A percentile compares a stretch with the other conserved stretches of the same genome.
phyloP scores from a whole-genome alignment of 2,329 filamentous ascomycete species.

The Colletotrichum sp. region DNA sequence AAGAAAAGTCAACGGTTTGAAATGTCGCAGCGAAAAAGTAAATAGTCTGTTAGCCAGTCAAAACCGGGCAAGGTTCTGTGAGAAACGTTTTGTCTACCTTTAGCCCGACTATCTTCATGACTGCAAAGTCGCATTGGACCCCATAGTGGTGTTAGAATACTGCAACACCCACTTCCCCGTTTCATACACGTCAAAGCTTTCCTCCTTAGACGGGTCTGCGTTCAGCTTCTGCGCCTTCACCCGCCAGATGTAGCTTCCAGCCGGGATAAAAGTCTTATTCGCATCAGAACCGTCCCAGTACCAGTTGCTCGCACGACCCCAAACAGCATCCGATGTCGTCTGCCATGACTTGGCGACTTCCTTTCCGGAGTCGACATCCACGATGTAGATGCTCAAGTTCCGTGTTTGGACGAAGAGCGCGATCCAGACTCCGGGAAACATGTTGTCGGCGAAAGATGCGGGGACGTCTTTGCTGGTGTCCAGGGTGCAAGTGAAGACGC shows the following conservation, averaged over 20 bases:
- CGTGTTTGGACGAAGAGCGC: not conserved
- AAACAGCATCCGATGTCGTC: not conserved
- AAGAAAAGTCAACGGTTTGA: no score
- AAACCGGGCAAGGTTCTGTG: no score
- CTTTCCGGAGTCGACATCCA: not conserved
- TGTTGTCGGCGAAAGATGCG: not conserved
- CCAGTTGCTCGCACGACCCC: not conserved
- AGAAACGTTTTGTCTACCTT: no score
- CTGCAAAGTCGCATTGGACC: not conserved
- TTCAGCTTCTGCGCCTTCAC: not conserved
- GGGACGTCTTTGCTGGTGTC: not conserved
- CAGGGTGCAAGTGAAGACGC: not conserved
- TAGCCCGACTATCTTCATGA: not conserved
- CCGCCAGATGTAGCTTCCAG: not conserved
- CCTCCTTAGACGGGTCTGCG: not conserved
- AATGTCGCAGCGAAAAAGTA: no score
- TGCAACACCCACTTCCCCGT: not conserved
- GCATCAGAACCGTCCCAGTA: slow-evolving; percentile 8
- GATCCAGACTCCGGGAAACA: not conserved
- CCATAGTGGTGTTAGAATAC: not conserved
- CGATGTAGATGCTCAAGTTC: not conserved
- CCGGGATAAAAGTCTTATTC: not conserved
- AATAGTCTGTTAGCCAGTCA: no score
- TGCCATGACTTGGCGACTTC: not conserved
- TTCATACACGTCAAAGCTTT: not conserved